Evolutionary conservation across 495 filamentous ascomycete genomes (phyloP).

Genomic region (Xylaria venustula): DNA sequence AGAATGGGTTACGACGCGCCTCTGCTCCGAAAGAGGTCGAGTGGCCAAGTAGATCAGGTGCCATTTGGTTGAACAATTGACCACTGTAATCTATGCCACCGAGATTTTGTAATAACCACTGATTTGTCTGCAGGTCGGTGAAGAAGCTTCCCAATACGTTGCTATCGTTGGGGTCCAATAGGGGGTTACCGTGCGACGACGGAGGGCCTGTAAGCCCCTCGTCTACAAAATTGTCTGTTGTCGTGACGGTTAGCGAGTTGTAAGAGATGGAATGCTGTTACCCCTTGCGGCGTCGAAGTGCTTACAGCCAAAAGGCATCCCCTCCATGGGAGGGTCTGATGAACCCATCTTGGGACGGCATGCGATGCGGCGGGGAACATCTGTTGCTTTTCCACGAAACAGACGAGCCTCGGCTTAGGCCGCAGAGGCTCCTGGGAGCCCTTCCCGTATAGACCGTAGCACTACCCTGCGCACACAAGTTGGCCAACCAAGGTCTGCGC

Average conservation of each 20-base stretch:
- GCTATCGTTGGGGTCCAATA: conserved; percentile 61
- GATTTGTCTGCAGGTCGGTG: conserved; percentile 55
- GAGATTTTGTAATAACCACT: conserved; percentile 47
- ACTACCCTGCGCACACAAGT: neutral
- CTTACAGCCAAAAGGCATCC: conserved; percentile 63
- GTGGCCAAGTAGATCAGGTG: conserved; percentile 60
- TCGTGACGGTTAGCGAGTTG: conserved; percentile 19
- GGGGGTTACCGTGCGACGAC: conserved; percentile 56
- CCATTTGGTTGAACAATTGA: conserved; percentile 55
- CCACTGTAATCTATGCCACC: conserved; percentile 47
- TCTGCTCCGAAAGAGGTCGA: conserved; percentile 61
- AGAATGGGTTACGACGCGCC: conserved; percentile 20
- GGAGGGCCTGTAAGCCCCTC: conserved; percentile 50
- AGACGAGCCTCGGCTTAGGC: neutral
- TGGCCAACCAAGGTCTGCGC: neutral
- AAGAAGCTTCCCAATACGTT: conserved; percentile 64
- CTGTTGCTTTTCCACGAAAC: neutral
- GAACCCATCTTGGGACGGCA: conserved; percentile 49
- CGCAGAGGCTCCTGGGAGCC: neutral
- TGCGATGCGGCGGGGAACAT: no score
- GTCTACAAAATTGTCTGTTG: conserved; percentile 36
- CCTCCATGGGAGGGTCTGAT: conserved; percentile 32
- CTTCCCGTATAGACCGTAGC: neutral
- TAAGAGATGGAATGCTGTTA: neutral
- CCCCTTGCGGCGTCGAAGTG: conserved; percentile 15